A percentile compares a stretch with the other conserved stretches of the same genome.
Conservation (phyloP, 75 land plant species). For the Pinus albicaulis region DNA sequence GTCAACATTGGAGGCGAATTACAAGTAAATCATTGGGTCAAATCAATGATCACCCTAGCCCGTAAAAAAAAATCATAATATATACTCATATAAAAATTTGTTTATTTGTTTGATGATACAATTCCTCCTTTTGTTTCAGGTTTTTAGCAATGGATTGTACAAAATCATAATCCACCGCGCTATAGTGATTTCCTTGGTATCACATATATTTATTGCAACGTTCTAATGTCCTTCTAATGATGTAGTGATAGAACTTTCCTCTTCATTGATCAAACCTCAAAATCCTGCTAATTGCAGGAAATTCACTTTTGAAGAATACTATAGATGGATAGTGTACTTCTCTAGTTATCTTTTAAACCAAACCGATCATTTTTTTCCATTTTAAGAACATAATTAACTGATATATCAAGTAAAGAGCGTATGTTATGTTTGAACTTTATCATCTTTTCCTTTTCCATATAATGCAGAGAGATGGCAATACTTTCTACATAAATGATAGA, state of each 20-base stretch:
- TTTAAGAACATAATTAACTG: no score
- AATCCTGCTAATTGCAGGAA: conserved; percentile 24
- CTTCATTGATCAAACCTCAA: conserved; percentile 12
- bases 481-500: no score
- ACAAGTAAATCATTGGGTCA: conserved; percentile 25
- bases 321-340: neutral
- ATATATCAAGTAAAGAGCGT: no score
- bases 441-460: no score
- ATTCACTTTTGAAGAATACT: conserved; percentile 53
- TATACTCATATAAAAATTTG: neutral
- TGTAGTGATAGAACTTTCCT: conserved; percentile 16
- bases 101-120: neutral
- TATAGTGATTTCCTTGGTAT: conserved; percentile 39
- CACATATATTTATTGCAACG: conserved; percentile 53
- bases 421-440: no score
- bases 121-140: conserved; percentile 19
- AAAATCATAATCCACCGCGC: conserved; percentile 71
- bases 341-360: no score
- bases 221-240: conserved; percentile 17
- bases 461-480: no score
- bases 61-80: neutral
- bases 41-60: neutral
- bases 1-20: conserved; percentile 56
- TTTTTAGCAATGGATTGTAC: conserved; percentile 67
- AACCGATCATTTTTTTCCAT: no score